A percentile compares a stretch with the other conserved stretches of the same genome.
phyloP scores from a whole-genome alignment of 192 early-diverging fungal species.

The Coemansia aciculifera region DNA sequence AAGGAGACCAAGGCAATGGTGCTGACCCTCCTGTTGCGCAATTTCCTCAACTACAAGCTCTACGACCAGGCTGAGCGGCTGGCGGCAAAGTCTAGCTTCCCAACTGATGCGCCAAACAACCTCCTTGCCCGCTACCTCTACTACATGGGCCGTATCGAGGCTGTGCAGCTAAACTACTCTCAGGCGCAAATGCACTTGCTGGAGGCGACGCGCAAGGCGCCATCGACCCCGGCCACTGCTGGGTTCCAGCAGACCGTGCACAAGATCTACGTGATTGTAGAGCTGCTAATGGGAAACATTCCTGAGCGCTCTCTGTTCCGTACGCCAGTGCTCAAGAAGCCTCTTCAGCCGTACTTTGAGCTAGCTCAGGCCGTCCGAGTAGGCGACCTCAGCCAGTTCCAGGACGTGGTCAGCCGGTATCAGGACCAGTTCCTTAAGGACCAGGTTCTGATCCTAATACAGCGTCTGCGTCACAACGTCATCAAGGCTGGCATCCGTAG shows the following conservation, averaged over 20 bases:
- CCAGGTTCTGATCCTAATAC: constrained; percentile 86
- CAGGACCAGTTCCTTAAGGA: constrained; percentile 78
- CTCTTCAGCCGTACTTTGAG: constrained; percentile 89
- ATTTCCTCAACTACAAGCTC: constrained; percentile 93
- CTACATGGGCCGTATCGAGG: constrained; percentile 95
- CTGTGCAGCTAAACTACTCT: constrained; percentile 98
- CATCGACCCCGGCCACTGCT: constrained; percentile 78
- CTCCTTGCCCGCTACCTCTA: constrained; percentile 95
- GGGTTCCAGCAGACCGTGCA: constrained; percentile 96
- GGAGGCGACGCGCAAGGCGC: constrained; percentile 96
- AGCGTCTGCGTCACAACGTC: constrained; percentile 97
- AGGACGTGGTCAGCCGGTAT: constrained; percentile 78
- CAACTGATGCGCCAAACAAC: constrained; percentile 87
- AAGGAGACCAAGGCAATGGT: constrained; percentile 85
- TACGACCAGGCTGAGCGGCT: constrained; percentile 98
- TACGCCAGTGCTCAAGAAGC: constrained; percentile 78
- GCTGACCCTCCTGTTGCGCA: constrained; percentile 87
- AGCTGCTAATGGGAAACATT: constrained; percentile 98
- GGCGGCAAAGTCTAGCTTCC: constrained; percentile 88
- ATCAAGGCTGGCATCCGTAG: constrained; percentile 98
- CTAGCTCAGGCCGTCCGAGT: constrained; percentile 96
- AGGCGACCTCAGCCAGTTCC: constrained; percentile 93
- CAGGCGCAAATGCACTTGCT: constrained; percentile 82
- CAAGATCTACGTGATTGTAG: constrained; percentile 96
- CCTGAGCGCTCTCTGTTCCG: constrained; percentile 94